These are phyloP conservation scores for Fusarium sp. DNA, from an alignment of 2,329 filamentous ascomycete species.

Conservation along the genomic window DNA sequence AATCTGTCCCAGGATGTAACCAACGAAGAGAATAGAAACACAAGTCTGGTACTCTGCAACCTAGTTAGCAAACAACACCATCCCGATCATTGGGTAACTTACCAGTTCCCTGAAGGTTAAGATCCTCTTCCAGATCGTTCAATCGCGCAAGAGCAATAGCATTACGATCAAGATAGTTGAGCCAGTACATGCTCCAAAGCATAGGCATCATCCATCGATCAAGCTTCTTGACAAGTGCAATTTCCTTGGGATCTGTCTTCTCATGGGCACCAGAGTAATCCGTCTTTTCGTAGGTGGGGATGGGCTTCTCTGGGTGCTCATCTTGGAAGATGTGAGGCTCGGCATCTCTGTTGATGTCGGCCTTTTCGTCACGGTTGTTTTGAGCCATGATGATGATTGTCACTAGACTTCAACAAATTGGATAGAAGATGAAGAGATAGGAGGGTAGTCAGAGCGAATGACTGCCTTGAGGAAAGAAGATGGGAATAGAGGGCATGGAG, in stretches of 20 bases:
- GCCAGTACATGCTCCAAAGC: constrained; percentile 56
- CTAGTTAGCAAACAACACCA: background rate
- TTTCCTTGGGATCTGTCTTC: constrained; percentile 44
- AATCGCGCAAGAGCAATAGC: constrained; percentile 58
- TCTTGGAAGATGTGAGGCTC: constrained; percentile 39
- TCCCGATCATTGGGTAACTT: rapidly evolving
- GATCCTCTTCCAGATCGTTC: constrained; percentile 48
- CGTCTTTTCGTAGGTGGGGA: constrained; percentile 35
- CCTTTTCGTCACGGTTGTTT: constrained; percentile 17
- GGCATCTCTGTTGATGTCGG: constrained; percentile 10
- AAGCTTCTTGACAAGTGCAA: constrained; percentile 43
- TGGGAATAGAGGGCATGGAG: background rate
- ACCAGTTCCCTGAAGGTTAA: constrained; percentile 40
- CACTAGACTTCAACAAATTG: background rate
- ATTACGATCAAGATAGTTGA: constrained; percentile 60
- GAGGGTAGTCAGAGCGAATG: constrained; percentile 22
- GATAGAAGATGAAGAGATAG: background rate
- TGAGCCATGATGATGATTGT: constrained; percentile 18
- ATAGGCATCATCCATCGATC: constrained; percentile 49
- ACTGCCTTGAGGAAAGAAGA: constrained; percentile 28
- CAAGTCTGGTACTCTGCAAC: constrained; percentile 48
- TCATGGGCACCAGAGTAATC: constrained; percentile 46
- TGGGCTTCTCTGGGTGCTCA: constrained; percentile 32
- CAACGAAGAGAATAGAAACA: constrained; percentile 52
- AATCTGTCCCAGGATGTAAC: constrained; percentile 59